These are phyloP conservation scores for Chrysoporthe deuterocubensis DNA, from an alignment of 2,329 filamentous ascomycete genomes.

Conservation along the genomic window DNA sequence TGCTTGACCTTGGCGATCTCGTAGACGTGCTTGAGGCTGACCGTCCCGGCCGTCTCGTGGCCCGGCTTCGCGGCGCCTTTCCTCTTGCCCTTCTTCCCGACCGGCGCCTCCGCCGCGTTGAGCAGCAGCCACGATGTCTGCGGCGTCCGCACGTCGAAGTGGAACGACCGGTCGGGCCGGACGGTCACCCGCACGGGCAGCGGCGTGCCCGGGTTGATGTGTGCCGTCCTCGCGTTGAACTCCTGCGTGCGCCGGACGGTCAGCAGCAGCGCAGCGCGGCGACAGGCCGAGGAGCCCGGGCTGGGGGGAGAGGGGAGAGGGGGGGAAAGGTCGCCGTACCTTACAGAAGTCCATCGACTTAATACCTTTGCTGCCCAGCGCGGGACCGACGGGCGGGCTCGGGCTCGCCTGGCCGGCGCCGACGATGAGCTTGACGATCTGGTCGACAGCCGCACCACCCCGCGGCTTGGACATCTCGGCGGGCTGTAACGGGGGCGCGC, in stretches of 20 bases:
- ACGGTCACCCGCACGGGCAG: constrained; percentile 91
- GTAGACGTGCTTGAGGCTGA: constrained; percentile 94
- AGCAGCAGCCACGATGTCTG: constrained; percentile 91
- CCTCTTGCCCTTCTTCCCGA: constrained; percentile 74
- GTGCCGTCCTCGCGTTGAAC: constrained; percentile 92
- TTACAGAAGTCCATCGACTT: constrained; percentile 99
- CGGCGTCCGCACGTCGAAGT: constrained; percentile 91
- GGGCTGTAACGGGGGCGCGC: not conserved
- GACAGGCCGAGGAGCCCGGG: no score
- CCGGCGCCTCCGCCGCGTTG: constrained; percentile 76
- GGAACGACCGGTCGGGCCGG: constrained; percentile 89
- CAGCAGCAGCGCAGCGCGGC: no score
- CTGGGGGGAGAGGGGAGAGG: no score
- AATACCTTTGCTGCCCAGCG: constrained; percentile 94
- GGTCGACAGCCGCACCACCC: constrained; percentile 54
- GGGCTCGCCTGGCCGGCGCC: constrained; percentile 94
- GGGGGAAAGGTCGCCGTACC: constrained; percentile 51
- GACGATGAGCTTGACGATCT: constrained; percentile 96
- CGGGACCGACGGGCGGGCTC: constrained; percentile 93
- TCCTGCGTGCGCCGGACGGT: constrained; percentile 60
- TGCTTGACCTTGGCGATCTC: constrained; percentile 98
- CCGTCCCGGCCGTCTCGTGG: constrained; percentile 77
- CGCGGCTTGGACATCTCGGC: constrained; percentile 57
- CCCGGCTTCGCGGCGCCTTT: constrained; percentile 78
- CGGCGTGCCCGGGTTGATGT: constrained; percentile 81